Evolutionary conservation across 129 eudicot species (phyloP).

Genomic region (Erigeron canadensis): DNA sequence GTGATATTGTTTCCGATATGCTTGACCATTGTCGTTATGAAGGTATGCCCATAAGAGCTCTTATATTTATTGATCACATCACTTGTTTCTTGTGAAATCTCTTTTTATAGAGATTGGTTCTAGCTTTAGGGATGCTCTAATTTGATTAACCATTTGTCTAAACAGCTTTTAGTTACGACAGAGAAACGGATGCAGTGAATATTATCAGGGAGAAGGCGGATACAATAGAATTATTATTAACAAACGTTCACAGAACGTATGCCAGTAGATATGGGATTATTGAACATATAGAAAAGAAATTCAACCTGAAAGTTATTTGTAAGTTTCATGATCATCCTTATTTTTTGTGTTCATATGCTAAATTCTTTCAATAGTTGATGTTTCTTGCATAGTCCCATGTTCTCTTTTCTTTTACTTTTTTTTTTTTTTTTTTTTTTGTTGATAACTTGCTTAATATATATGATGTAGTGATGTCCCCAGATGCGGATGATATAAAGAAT

Average conservation of each 20-base stretch:
- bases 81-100: slow-evolving; percentile 5
- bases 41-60: slow-evolving; percentile 26
- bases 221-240: slow-evolving; percentile 25
- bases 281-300: slow-evolving; percentile 30
- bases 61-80: background rate
- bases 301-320: slow-evolving; percentile 31
- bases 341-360: slow-evolving; percentile 1
- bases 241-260: slow-evolving; percentile 37
- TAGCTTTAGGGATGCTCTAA: background rate
- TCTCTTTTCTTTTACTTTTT: background rate
- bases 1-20: slow-evolving; percentile 36
- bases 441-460: slow-evolving; percentile 1
- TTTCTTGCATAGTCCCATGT: slow-evolving; percentile 4
- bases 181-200: slow-evolving; percentile 35
- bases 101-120: background rate
- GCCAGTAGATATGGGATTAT: slow-evolving; percentile 32
- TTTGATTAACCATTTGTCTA: background rate
- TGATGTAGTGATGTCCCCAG: slow-evolving; percentile 39
- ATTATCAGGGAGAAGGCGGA: slow-evolving; percentile 31
- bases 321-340: slow-evolving; percentile 25
- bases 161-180: slow-evolving; percentile 32
- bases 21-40: slow-evolving; percentile 37
- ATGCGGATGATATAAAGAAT: slow-evolving; percentile 27
- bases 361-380: slow-evolving; percentile 3
- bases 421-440: too few species aligned